Evolutionary conservation across 345 rosid genomes (phyloP).

Genomic region (Erucastrum elatum): DNA sequence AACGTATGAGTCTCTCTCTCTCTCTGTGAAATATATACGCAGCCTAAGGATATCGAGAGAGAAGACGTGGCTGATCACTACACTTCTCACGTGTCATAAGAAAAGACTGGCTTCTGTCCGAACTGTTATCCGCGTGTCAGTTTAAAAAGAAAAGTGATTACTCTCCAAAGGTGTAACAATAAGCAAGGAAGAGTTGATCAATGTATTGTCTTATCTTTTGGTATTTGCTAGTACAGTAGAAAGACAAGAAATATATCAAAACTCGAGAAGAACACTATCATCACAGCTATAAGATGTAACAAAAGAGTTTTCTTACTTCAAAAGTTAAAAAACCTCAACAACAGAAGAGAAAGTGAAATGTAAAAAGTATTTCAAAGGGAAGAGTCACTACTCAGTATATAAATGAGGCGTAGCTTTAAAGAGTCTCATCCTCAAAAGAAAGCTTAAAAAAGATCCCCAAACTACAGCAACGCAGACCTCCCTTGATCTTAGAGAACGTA

Average conservation of each 20-base stretch:
- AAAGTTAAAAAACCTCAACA: slow-evolving; percentile 26
- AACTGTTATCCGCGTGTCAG: neutral
- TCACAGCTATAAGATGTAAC: slow-evolving; percentile 19
- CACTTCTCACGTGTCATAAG: neutral
- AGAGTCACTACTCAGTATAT: slow-evolving; percentile 36
- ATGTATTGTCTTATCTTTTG: neutral
- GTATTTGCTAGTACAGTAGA: neutral
- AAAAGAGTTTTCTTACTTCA: slow-evolving; percentile 27
- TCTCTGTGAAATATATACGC: neutral
- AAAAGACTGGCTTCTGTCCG: neutral
- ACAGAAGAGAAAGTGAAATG: slow-evolving; percentile 29
- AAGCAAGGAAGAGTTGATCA: neutral
- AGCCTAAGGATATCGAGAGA: neutral
- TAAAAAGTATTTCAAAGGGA: slow-evolving; percentile 25
- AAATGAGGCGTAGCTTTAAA: slow-evolving; percentile 23
- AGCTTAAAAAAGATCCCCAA: slow-evolving; percentile 19
- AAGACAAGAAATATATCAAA: neutral
- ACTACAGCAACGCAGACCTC: slow-evolving; percentile 36
- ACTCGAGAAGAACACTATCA: neutral
- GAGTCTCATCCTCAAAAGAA: slow-evolving; percentile 20
- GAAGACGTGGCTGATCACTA: neutral
- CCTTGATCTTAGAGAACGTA: slow-evolving; percentile 39
- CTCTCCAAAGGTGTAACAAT: neutral
- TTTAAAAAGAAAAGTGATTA: neutral
- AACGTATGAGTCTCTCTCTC: neutral